phyloP scores from a whole-genome alignment of 495 filamentous ascomycete genomes.

The Tuber borchii region DNA sequence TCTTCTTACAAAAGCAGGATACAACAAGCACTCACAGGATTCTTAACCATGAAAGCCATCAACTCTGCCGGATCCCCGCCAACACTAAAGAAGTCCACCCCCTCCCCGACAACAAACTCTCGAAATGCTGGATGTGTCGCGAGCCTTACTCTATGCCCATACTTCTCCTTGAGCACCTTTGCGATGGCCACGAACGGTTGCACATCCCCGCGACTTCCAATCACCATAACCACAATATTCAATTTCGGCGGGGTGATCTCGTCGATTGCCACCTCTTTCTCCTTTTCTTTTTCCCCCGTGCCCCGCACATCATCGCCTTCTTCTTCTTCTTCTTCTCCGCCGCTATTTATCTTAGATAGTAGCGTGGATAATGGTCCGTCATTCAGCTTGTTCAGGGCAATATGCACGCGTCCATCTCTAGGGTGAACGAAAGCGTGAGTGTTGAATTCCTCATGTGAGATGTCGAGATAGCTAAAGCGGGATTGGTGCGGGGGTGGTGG shows the following conservation, averaged over 20 bases:
- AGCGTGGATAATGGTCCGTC: constrained; percentile 50
- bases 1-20: neutral
- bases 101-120: constrained; percentile 51
- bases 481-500: constrained; percentile 8
- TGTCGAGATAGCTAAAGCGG: constrained; percentile 44
- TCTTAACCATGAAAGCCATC: constrained; percentile 80
- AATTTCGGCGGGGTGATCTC: constrained; percentile 48
- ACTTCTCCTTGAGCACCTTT: constrained; percentile 59
- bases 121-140: constrained; percentile 64
- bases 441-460: constrained; percentile 59
- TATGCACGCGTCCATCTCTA: constrained; percentile 62
- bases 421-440: constrained; percentile 61
- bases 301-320: constrained; percentile 4
- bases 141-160: constrained; percentile 63
- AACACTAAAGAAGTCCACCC: constrained; percentile 61
- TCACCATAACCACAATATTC: constrained; percentile 75
- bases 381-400: constrained; percentile 61
- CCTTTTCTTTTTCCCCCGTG: neutral
- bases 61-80: constrained; percentile 66
- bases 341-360: constrained; percentile 27
- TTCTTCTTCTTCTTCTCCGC: neutral
- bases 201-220: constrained; percentile 68
- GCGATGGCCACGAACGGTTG: constrained; percentile 70
- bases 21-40: constrained; percentile 47
- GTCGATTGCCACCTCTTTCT: neutral